phyloP scores from a whole-genome alignment of 805 yeast species.

The Komagataella mondaviorum region DNA sequence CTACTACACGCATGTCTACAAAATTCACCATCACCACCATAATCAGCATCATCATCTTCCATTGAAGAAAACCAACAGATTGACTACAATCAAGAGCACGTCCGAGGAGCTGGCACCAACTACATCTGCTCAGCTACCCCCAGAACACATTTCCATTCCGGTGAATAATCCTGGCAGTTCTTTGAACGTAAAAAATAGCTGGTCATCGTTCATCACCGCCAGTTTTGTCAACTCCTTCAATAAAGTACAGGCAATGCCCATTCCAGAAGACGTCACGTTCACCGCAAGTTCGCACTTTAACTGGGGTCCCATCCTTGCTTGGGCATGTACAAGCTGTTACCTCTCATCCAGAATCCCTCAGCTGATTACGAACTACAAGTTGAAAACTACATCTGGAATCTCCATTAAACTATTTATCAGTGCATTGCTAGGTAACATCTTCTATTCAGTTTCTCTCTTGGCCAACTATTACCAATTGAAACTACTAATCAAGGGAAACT shows the following conservation, averaged over 20 bases:
- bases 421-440: slow-evolving; percentile 35
- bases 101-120: neutral
- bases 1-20: slow-evolving; percentile 20
- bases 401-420: slow-evolving; percentile 33
- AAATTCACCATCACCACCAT: neutral
- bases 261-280: neutral
- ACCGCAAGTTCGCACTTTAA: neutral
- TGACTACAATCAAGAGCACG: neutral
- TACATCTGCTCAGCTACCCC: neutral
- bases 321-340: slow-evolving; percentile 37
- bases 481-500: slow-evolving; percentile 14
- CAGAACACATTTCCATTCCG: neutral
- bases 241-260: neutral
- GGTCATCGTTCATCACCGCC: neutral
- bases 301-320: slow-evolving; percentile 24
- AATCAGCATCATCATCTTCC: neutral
- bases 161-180: neutral
- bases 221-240: neutral
- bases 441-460: slow-evolving; percentile 33
- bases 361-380: slow-evolving; percentile 27
- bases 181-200: neutral
- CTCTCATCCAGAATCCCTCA: slow-evolving; percentile 40
- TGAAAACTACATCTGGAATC: slow-evolving; percentile 36
- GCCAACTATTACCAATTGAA: slow-evolving; percentile 26
- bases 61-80: neutral